Base-by-base conservation (phyloP, 139 green algal genomes). In the Mychonastes homosphaera region DNA sequence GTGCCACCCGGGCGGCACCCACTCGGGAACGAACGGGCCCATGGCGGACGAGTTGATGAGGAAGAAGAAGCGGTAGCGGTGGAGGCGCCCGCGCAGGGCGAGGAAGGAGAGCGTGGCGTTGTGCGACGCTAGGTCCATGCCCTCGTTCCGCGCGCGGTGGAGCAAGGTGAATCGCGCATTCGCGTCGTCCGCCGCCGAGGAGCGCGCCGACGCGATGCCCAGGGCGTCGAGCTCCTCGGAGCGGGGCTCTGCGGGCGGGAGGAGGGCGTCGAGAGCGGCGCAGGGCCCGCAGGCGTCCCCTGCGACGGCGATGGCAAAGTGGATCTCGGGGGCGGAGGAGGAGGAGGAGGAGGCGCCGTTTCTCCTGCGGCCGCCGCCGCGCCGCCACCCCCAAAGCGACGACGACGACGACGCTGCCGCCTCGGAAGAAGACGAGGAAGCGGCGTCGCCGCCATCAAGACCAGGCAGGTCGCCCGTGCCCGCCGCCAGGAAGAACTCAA, bases 41-140 rank as follows among this genome's bases (percentile, higher is more conserved):
- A 77, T 76, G 12, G 74, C 65, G 33, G 54, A 75, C 63, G 51
- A 73, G 66, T 88, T 88, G 35, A 88, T 36, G 29, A 88, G 62
- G n/a, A 88, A 59, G 29, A 83, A 82, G 43, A 83, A 84, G 4
- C 46, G 53, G 67, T 83, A 87, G 18, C 44, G 58, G 6, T 69
- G 57, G n/a, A n/a, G n/a, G n/a, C n/a, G n/a, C n/a, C n/a, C n/a
- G n/a, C n/a, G n/a, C n/a, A n/a, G n/a, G n/a, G n/a, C n/a, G n/a
- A n/a, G n/a, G n/a, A n/a, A n/a, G n/a, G n/a, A n/a, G 4, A 89
- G 51, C 4, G 71, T 84, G 23, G 69, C 62, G 56, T 90, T 90
- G 61, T 90, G 83, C 15, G 77, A 66, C 7, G 69, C 83, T 28
- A 90, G 67, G 64, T 90, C 83, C 83, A 90, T 90, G 49, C 83